phyloP scores from a whole-genome alignment of 179 eudicot species.

The Gypsophila paniculata region DNA sequence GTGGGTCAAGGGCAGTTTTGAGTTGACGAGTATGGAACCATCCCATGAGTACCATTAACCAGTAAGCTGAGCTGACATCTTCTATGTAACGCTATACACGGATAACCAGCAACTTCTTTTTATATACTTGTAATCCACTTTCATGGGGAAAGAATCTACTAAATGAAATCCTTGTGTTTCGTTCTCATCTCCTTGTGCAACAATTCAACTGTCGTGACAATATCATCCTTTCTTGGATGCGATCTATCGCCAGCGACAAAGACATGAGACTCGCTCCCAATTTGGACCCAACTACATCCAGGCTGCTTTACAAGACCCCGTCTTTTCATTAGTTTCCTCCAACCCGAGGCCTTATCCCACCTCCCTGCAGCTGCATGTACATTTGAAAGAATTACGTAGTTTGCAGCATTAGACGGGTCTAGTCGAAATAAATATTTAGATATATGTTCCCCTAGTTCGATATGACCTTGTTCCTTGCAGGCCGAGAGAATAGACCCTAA shows the following conservation, averaged over 20 bases:
- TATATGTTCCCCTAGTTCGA: slow-evolving; percentile 25
- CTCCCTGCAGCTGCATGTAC: slow-evolving; percentile 35
- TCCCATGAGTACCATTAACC: no score
- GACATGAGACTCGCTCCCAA: slow-evolving; percentile 37
- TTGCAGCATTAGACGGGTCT: slow-evolving; percentile 29
- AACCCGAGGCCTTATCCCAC: slow-evolving; percentile 35
- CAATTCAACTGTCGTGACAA: slow-evolving; percentile 25
- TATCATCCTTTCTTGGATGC: slow-evolving; percentile 34
- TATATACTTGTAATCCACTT: neutral
- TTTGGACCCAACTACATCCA: slow-evolving; percentile 53
- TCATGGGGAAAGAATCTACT: no score
- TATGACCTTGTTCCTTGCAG: slow-evolving; percentile 26
- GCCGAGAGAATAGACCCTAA: slow-evolving; percentile 33
- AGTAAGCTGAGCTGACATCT: no score
- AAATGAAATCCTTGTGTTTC: slow-evolving; percentile 15
- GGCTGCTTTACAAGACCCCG: slow-evolving; percentile 36
- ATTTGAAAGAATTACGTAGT: slow-evolving; percentile 30
- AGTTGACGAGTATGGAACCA: no score
- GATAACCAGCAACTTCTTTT: neutral
- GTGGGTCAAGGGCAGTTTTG: no score
- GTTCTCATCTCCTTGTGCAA: slow-evolving; percentile 36
- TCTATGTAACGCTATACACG: no score
- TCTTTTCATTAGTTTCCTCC: slow-evolving; percentile 36
- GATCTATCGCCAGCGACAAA: slow-evolving; percentile 44
- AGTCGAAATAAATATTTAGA: slow-evolving; percentile 22